Evolutionary conservation across 2,329 filamentous ascomycete species (phyloP).

Genomic region (Colletotrichum australisinense): DNA sequence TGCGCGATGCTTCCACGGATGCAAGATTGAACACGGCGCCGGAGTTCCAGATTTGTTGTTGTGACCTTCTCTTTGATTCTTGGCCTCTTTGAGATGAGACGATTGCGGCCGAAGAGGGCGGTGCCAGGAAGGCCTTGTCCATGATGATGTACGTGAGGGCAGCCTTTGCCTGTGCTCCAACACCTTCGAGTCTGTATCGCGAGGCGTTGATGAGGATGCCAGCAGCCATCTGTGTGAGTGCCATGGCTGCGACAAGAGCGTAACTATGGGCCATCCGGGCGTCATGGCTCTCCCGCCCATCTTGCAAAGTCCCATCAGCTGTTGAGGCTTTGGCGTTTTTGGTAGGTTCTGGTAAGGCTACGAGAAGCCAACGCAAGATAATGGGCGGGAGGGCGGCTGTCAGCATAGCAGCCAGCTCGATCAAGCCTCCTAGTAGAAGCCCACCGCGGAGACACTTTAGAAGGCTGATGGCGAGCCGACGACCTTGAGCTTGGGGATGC

Average conservation of each 20-base stretch:
- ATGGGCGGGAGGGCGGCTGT: background rate
- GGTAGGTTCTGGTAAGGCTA: background rate
- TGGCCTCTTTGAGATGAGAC: background rate
- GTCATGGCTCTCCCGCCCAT: background rate
- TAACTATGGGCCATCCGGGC: background rate
- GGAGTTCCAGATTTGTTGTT: background rate
- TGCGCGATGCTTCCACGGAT: background rate
- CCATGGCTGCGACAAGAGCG: background rate
- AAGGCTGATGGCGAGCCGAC: background rate
- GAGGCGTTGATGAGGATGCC: constrained; percentile 6
- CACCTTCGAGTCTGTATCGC: background rate
- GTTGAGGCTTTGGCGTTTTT: background rate
- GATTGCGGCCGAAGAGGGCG: background rate
- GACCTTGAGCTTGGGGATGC: background rate
- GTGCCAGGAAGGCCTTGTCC: background rate
- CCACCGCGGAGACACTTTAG: background rate
- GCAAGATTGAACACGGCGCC: constrained; percentile 1
- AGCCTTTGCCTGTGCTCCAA: background rate
- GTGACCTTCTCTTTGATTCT: background rate
- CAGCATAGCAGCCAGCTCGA: constrained; percentile 5
- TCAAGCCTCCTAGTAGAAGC: background rate
- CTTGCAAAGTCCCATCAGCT: background rate
- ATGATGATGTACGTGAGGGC: constrained; percentile 2
- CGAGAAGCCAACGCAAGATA: background rate
- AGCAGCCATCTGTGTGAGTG: constrained; percentile 4